Base-by-base conservation (phyloP, 768 basidiomycete genomes). In the Pisolithus marmoratus region DNA sequence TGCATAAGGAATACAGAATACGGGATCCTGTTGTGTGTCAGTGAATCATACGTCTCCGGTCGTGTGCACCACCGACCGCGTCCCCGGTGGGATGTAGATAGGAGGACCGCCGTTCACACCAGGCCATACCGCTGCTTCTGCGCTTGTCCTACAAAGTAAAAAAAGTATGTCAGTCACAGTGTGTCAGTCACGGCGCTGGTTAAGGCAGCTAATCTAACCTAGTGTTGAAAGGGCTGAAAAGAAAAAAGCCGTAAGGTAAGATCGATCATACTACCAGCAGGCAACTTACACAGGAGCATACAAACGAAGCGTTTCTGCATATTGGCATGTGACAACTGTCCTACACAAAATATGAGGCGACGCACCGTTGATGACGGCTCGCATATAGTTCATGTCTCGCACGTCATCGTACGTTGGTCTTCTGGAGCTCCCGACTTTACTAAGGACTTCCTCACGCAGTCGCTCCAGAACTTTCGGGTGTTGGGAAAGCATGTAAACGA, bases 1-100 rank as follows among this genome's bases (percentile, higher is more conserved):
- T 72, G 71, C 68, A 71, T 65, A n/a, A 66, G 34, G 53, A 69
- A 70, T 11, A 69, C 55, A 11, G 46, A 52, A 43, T 60, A 68
- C 2, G 56, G 0, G 1, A 8, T 3, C 8, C 60, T 65, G 31
- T 34, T 5, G 41, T 8, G 37, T 42, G 47, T 58, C 14, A 43
- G 38, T 22, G 36, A 8, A 23, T 14, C 22, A 8, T 20, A 19
- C n/a, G 1, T 5, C 15, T 31, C 1, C 3, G 45, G n/a, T 15
- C 38, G 3, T 0, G 27, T 3, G 3, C 24, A 19, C 40, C 34
- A 19, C 54, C 53, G 42, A 71, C 69, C 53, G 53, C n/a, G 68
- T 68, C 31, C 61, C 58, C 2, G 63, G 54, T 2, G 71, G 71
- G 14, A 72, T 54, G 31, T 70, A 71, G 27, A 69, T 57, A 1